A percentile compares a stretch with the other conserved stretches of the same genome.
Evolutionary conservation across 2,329 filamentous ascomycete species (phyloP).

Genomic region (Penicillium vulpinum): DNA sequence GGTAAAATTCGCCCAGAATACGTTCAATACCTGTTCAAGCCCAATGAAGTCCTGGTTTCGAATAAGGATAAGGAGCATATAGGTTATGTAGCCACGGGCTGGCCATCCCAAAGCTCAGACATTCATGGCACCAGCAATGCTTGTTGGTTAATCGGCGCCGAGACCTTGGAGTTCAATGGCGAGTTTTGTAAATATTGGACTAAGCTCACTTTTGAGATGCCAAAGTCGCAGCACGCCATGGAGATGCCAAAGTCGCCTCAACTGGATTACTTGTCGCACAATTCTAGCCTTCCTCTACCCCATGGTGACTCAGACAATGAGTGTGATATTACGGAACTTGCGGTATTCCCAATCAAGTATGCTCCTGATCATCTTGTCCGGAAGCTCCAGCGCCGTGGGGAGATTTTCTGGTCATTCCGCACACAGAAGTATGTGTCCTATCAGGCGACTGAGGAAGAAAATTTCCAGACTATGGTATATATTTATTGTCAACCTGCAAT

Average conservation of each 20-base stretch:
- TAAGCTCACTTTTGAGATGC: neutral
- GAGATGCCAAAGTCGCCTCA: neutral
- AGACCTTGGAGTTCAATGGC: constrained; percentile 3
- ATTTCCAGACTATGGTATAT: constrained; percentile 10
- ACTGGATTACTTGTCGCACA: neutral
- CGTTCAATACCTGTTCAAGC: constrained; percentile 9
- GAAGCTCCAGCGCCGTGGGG: constrained; percentile 45
- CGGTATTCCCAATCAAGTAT: constrained; percentile 5
- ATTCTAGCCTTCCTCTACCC: neutral
- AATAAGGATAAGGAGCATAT: neutral
- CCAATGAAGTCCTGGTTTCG: constrained; percentile 4
- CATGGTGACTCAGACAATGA: neutral
- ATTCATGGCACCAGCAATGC: neutral
- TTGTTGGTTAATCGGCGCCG: neutral
- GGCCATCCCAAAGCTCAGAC: neutral
- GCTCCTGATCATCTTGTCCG: constrained; percentile 44
- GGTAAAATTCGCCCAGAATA: neutral
- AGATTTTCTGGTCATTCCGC: constrained; percentile 11
- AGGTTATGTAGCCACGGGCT: constrained; percentile 1
- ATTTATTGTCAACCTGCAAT: neutral
- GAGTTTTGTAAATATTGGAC: neutral
- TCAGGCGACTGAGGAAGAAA: constrained; percentile 4
- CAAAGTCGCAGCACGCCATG: neutral
- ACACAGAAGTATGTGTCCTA: constrained; percentile 10
- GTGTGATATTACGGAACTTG: constrained; percentile 1